Evolutionary conservation across 768 basidiomycete genomes (phyloP), one percentile per base, ranked within the genome.

Genomic region (Mycena haematopus): DNA sequence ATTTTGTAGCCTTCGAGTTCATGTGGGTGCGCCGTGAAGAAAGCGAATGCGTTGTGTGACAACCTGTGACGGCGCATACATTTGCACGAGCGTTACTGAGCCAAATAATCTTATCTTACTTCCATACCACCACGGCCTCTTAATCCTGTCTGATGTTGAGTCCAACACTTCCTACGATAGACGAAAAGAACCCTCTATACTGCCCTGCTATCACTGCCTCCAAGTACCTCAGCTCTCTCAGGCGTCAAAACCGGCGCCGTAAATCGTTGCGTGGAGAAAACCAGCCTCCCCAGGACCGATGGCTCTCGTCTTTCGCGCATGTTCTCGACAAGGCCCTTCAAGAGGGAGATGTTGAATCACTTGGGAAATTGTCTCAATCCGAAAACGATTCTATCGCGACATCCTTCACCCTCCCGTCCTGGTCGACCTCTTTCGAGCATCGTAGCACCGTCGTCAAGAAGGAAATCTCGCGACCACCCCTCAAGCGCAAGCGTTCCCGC

Each of bases 171-270:
- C 83, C 83, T 42, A 58, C 77, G 19, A 70, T 83, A 27, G 84
- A 87, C 72, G 70, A 77, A n/a, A 74, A 82, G 27, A 87, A 88
- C 60, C 86, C 86, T 7, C 76, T 83, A 45, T 87, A 87, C 72
- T 87, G 86, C 63, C 85, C 86, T 15, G 68, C 77, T 24, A 60
- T 86, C 11, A 73, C 83, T 56, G 81, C 84, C 13, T 72, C 77
- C 52, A 70, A 76, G 29, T 87, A 82, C 69, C 73, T 86, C 58
- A 71, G 78, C 55, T 77, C 74, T 54, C 72, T 87, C 25, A 80
- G 80, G n/a, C 74, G 71, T 40, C 68, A 70, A 60, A 60, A 67
- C 56, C 63, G 51, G 70, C 68, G 57, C 58, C 62, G 57, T 19
- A 55, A 69, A 42, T 61, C 65, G 19, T 57, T 65, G 44, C 27